Conservation (phyloP, 31 red algal genomes). For the Bonnemaisonia californica region DNA sequence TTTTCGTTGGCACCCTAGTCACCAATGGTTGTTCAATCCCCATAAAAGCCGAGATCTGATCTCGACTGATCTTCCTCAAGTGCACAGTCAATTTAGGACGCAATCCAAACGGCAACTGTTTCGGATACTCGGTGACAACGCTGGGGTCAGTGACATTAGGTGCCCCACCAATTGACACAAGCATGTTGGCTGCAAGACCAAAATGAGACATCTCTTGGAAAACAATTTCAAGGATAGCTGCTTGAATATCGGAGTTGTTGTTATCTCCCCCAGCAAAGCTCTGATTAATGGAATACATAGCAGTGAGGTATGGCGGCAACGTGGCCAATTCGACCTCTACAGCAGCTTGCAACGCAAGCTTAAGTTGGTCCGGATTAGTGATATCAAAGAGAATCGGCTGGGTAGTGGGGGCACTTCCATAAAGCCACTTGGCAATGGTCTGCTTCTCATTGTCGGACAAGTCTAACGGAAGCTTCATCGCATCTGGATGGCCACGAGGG, state of each 20-base stretch:
- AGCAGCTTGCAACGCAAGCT: constrained; percentile 13
- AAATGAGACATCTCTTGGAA: constrained; percentile 27
- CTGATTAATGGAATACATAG: constrained; percentile 25
- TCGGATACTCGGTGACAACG: constrained; percentile 25
- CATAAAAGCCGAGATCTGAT: constrained; percentile 7
- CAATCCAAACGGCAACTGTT: constrained; percentile 11
- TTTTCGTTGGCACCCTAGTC: not conserved
- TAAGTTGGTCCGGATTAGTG: not conserved
- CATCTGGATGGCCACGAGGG: not conserved
- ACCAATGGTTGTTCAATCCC: not conserved
- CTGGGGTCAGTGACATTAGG: constrained; percentile 10
- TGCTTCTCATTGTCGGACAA: constrained; percentile 3
- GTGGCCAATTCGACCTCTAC: constrained; percentile 28
- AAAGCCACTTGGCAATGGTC: constrained; percentile 32
- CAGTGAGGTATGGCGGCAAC: constrained; percentile 27
- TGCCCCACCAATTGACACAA: constrained; percentile 22
- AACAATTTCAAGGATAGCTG: constrained; percentile 13
- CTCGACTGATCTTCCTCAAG: not conserved
- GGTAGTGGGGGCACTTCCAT: not conserved
- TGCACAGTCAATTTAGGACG: not conserved
- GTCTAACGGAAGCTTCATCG: constrained; percentile 3
- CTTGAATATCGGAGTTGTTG: constrained; percentile 1
- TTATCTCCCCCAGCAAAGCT: too few relatives aligned
- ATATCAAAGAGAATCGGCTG: not conserved
- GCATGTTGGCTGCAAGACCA: constrained; percentile 11